Evolutionary conservation across 1,284 basidiomycete genomes (phyloP), one percentile per base, ranked within the genome.

Genomic region (Heterobasidion occidentale): DNA sequence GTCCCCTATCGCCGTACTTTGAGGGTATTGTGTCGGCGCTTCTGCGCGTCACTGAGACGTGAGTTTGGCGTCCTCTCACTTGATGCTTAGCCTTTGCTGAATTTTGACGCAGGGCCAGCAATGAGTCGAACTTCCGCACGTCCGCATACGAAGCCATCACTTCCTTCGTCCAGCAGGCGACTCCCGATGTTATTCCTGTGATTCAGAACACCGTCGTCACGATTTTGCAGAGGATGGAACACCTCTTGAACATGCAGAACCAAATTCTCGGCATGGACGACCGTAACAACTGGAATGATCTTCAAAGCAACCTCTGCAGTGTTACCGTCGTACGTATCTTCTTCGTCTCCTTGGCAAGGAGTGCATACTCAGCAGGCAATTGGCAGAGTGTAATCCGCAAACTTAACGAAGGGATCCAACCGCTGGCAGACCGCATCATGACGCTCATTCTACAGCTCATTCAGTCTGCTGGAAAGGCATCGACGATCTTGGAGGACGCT

Each of bases 261-360:
- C 96, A 99, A 75, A 90, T 99, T 54, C 78, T 99, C 49, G 97
- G 96, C 53, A 80, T 89, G 47, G 96, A 99, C 71, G 96, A 99
- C 70, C 86, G 93, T 62, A 96, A 96, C 74, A 99, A 98, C 77
- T 98, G 96, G 94, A 96, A 95, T 68, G 96, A 99, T 71, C 78
- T 99, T 46, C 95, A 98, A 71, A 90, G 92, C 73, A 97, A 96
- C 73, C 83, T 98, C 66, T 98, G 94, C 72, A 88, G 89, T 59
- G 90, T 97, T 51, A 77, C 94, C 57, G 90, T 92, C 55, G 91
- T 92, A 65, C 67, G 88, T 76, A n/a, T 56, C 48, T 46, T 42
- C 49, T 19, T 36, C 14, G 50, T 6, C 27, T 19, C 19, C 17
- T 46, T 33, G 7, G 57, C 52, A 1, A 6, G 17, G 46, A 5